A percentile compares a stretch with the other conserved stretches of the same genome.
These are phyloP conservation scores for Neurospora sp. DNA, from an alignment of 495 filamentous ascomycete species.

Conservation along the genomic window DNA sequence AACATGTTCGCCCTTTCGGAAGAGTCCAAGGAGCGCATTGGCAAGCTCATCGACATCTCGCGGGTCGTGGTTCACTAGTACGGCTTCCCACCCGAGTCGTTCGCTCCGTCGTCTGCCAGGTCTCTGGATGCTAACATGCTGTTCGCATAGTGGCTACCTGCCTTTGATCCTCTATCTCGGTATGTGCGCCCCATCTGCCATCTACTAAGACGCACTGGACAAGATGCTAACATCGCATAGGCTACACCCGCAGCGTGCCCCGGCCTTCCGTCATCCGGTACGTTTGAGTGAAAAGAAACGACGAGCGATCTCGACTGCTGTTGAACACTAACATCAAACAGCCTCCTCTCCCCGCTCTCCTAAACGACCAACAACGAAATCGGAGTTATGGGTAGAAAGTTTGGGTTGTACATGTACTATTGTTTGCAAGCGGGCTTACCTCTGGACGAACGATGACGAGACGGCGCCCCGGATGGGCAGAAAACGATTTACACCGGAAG, in stretches of 20 bases:
- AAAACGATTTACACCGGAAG: neutral
- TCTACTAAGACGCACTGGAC: neutral
- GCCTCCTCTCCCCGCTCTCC: constrained; percentile 66
- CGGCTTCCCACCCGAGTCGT: constrained; percentile 10
- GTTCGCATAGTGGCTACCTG: constrained; percentile 68
- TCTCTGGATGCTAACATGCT: constrained; percentile 23
- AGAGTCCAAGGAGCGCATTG: constrained; percentile 98
- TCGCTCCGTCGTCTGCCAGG: neutral
- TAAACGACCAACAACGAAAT: constrained; percentile 16
- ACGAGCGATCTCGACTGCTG: neutral
- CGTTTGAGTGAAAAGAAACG: constrained; percentile 3
- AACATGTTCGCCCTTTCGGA: constrained; percentile 86
- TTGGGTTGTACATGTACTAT: constrained; percentile 14
- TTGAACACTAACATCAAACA: constrained; percentile 19
- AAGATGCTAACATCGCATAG: constrained; percentile 37
- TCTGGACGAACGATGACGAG: neutral
- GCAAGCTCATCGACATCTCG: constrained; percentile 87
- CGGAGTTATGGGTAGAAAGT: neutral
- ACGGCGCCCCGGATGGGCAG: neutral
- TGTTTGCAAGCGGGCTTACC: neutral
- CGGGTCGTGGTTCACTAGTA: constrained; percentile 97
- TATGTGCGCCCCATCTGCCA: constrained; percentile 34
- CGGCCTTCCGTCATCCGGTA: constrained; percentile 91
- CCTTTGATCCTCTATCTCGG: constrained; percentile 95
- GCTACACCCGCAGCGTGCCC: constrained; percentile 88